Base-by-base conservation (phyloP, 148 eudicot species). In the Nepenthes mirabilis region DNA sequence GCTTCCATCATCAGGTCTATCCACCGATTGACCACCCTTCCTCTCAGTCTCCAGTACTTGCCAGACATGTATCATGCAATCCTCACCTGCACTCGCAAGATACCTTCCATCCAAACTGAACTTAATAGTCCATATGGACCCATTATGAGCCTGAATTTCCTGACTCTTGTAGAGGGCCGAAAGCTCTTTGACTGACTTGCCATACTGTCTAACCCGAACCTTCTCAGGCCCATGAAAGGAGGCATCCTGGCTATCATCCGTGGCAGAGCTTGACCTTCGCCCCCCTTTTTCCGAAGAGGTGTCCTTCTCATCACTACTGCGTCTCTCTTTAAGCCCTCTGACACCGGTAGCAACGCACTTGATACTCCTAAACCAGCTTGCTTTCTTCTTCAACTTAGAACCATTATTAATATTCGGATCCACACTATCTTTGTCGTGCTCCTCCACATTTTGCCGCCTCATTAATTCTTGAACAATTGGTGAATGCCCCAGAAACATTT, bases 81-180 rank as follows among this genome's bases (percentile, higher is more conserved):
- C 98, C 84, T 91, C 98, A 1, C 98, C 98, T 6, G 98, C 98
- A 79, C 85, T 91, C 1, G 98, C 98, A 56, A 91, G 83, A 73
- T 83, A 88, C 65, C 73, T 88, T 43, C 98, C 98, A 75, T 91
- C 91, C 75, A 88, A 80, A 58, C 94, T 88, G 66, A 91, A 91
- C 69, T 91, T 83, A 58, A 86, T 83, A 47, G 83, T 80, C 98
- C 98, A 91, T 34, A 91, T 88, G 6, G 96, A 88, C 11, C 98
- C 98, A 52, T 69, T 88, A 64, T 91, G 98, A 14, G 94, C 98
- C 74, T 80, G 85, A 63, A 91, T 80, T 63, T 85, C 98, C 65
- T 88, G 98, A 76, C 79, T 91, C 78, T 83, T 85, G 67, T 78
- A 88, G 34, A 91, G 43, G 3, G 78, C 91, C 0, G 95, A 75